Evolutionary conservation across 371 early-diverging fungal genomes (phyloP).

Genomic region (Actinomucor elegans): DNA sequence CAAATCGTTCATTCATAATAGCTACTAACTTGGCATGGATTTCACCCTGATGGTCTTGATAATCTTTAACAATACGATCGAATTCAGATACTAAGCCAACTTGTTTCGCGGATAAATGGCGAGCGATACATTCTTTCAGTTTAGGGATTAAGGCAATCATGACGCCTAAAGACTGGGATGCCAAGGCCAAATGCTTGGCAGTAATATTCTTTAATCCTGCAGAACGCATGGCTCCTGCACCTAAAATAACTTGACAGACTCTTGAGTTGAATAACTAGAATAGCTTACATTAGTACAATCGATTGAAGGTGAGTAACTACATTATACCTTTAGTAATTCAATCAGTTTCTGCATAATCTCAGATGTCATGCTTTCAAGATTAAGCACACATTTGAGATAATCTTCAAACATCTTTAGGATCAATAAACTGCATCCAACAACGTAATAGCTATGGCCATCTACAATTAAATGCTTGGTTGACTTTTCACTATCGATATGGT

Average conservation of each 20-base stretch:
- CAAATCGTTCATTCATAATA: slow-evolving; percentile 90
- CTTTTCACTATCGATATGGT: slow-evolving; percentile 21
- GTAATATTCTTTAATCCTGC: slow-evolving; percentile 95
- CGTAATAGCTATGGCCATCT: slow-evolving; percentile 68
- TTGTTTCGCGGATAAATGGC: slow-evolving; percentile 73
- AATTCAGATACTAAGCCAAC: slow-evolving; percentile 79
- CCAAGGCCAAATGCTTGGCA: slow-evolving; percentile 92
- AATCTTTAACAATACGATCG: slow-evolving; percentile 80
- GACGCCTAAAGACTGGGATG: slow-evolving; percentile 86
- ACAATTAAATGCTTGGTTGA: slow-evolving; percentile 52
- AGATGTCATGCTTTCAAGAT: slow-evolving; percentile 72
- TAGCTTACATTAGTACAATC: neutral
- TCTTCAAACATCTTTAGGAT: slow-evolving; percentile 88
- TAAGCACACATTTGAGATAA: slow-evolving; percentile 78
- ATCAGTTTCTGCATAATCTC: slow-evolving; percentile 84
- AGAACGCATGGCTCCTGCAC: slow-evolving; percentile 93
- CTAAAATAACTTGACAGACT: slow-evolving; percentile 92
- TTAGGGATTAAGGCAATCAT: slow-evolving; percentile 85
- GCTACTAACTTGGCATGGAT: slow-evolving; percentile 84
- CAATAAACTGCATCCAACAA: slow-evolving; percentile 83
- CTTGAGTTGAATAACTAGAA: slow-evolving; percentile 84
- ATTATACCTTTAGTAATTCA: slow-evolving; percentile 76
- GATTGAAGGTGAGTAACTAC: neutral
- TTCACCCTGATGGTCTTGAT: slow-evolving; percentile 83
- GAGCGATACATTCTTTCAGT: slow-evolving; percentile 69